Evolutionary conservation across 2,329 filamentous ascomycete genomes (phyloP).

Genomic region (Lecanicillium sp.): DNA sequence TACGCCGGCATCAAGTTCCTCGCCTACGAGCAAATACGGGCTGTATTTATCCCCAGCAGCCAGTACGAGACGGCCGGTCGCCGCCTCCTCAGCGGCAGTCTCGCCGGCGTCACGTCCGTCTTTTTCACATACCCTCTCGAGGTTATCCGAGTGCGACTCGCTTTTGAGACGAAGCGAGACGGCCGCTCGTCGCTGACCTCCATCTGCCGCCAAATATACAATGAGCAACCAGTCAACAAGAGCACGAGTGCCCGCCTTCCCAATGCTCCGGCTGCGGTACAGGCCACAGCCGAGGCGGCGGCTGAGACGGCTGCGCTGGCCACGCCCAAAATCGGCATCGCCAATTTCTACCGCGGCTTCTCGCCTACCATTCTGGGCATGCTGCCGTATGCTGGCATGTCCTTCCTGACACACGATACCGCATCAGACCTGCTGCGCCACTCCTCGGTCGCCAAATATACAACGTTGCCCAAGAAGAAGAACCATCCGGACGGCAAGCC

Average conservation of each 20-base stretch:
- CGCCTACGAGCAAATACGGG: conserved; percentile 92
- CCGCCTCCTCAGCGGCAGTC: conserved; percentile 63
- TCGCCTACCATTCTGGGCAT: conserved; percentile 85
- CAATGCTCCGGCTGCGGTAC: conserved; percentile 18
- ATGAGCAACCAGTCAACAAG: conserved; percentile 52
- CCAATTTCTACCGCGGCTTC: conserved; percentile 95
- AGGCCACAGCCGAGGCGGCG: conserved; percentile 33
- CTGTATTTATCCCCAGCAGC: conserved; percentile 61
- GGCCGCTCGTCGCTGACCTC: conserved; percentile 61
- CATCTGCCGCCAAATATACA: conserved; percentile 82
- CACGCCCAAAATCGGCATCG: conserved; percentile 57
- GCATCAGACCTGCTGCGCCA: conserved; percentile 75
- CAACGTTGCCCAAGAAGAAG: conserved; percentile 60
- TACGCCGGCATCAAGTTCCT: conserved; percentile 98
- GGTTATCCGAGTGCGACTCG: conserved; percentile 82
- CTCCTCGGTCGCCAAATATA: conserved; percentile 60
- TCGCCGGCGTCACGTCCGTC: conserved; percentile 82
- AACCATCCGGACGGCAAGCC: conserved; percentile 51
- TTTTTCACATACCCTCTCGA: conserved; percentile 96
- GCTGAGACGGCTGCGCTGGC: conserved; percentile 35
- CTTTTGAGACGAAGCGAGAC: conserved; percentile 82
- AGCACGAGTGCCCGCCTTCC: conserved; percentile 19
- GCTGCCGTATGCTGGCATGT: conserved; percentile 93
- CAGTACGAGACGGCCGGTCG: conserved; percentile 74
- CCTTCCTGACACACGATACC: conserved; percentile 91